Base-by-base conservation (phyloP, 306 rosid species). In the Albizia julibrissin region DNA sequence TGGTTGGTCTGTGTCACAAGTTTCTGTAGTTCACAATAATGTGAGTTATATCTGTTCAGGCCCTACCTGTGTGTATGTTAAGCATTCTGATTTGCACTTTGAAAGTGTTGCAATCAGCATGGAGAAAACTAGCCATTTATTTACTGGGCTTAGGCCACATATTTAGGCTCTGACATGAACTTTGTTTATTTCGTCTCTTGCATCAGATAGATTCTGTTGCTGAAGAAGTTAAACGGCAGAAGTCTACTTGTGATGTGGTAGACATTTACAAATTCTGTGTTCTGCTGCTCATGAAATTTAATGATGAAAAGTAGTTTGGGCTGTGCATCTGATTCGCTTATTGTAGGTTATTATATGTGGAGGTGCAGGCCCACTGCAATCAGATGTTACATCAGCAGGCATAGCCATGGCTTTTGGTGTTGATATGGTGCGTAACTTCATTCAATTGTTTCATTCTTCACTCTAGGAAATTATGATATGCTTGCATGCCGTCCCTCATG, bases 361-460 rank as follows among this genome's bases (percentile, higher is more conserved):
- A 87, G 99, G 98, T 85, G 90, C 92, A 10, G 99, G 99, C 73
- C 99, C 98, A 64, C 85, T 95, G 82, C 97, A 91, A 85, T 92
- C 99, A 11, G 98, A 95, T 86, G 96, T 94, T 54, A 92, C 98
- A 52, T 79, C 84, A 90, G 91, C 93, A 54, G 98, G 99, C 78
- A 87, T 95, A 80, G 98, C 98, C 61, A 95, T 93, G 90, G 96
- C 96, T 82, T 93, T 92, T 82, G 98, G 93, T 58, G 98, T 95
- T 87, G 96, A 94, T 77, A 84, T 93, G 99, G 99, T 95, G 80
- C 21, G 93, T 84, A 75, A 31, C 80, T 81, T 91, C 75, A 43
- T 80, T 84, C 69, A 34, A 42, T 67, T 42, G 19, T 77, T 74
- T 58, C 61, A 27, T 85, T 72, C 43, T 59, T 54, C 40, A 62